Evolutionary conservation across 2,329 filamentous ascomycete species (phyloP).

Genomic region (Cadophora sp.): DNA sequence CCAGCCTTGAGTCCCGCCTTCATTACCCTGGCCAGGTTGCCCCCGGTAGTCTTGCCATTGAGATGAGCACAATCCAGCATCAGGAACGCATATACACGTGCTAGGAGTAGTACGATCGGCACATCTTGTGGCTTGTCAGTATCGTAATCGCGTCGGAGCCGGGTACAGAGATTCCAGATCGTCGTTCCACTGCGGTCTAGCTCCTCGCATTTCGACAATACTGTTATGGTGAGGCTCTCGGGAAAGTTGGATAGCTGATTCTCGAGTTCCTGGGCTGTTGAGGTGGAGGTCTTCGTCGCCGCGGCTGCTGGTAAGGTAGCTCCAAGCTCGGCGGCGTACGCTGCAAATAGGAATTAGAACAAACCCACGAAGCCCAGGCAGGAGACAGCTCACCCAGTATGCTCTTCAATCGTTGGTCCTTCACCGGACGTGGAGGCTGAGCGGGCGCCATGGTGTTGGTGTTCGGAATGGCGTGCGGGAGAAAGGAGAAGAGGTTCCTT

Average conservation of each 20-base stretch:
- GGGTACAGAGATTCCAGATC: slow-evolving; percentile 73
- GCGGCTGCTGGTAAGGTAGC: slow-evolving; percentile 34
- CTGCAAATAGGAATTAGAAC: slow-evolving; percentile 30
- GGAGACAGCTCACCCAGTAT: slow-evolving; percentile 44
- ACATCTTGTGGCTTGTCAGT: slow-evolving; percentile 34
- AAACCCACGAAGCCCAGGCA: slow-evolving; percentile 28
- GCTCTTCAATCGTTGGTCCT: slow-evolving; percentile 45
- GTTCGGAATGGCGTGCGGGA: background rate
- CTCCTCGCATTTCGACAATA: slow-evolving; percentile 50
- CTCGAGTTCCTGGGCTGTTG: slow-evolving; percentile 51
- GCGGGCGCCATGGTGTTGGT: slow-evolving; percentile 34
- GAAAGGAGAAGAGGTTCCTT: background rate
- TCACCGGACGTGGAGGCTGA: slow-evolving; percentile 33
- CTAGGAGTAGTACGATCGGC: slow-evolving; percentile 42
- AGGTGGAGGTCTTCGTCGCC: slow-evolving; percentile 28
- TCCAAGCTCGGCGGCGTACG: slow-evolving; percentile 39
- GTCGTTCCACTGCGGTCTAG: slow-evolving; percentile 63
- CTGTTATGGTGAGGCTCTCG: slow-evolving; percentile 41
- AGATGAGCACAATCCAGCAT: slow-evolving; percentile 66
- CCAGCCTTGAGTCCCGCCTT: slow-evolving; percentile 72
- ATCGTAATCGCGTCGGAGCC: slow-evolving; percentile 51
- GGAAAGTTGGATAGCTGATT: slow-evolving; percentile 48
- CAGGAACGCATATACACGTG: slow-evolving; percentile 67
- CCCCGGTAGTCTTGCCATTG: slow-evolving; percentile 40
- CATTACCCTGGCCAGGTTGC: slow-evolving; percentile 62